These are phyloP conservation scores for Clavispora vitiphila DNA, from an alignment of 805 yeast genomes.

Conservation along the genomic window DNA sequence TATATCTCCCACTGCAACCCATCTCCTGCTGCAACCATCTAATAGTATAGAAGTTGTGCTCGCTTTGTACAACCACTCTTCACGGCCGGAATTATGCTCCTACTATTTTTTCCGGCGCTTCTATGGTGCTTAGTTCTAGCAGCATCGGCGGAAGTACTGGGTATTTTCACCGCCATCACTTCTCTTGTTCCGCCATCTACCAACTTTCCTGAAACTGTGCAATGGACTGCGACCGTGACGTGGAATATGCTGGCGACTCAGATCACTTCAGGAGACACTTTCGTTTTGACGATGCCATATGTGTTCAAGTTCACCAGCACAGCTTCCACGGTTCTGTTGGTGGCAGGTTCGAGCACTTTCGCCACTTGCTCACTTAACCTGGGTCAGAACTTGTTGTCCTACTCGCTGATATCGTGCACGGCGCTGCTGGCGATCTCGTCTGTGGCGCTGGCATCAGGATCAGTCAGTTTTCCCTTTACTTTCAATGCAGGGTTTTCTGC, in stretches of 20 bases:
- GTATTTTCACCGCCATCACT: conserved; percentile 10
- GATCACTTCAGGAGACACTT: conserved; percentile 23
- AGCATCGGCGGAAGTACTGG: conserved; percentile 2
- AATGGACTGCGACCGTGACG: conserved; percentile 17
- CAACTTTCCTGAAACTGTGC: conserved; percentile 1
- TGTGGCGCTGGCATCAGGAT: conserved; percentile 15
- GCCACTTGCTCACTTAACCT: conserved; percentile 20
- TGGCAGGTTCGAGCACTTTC: conserved; percentile 7
- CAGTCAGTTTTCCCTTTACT: conserved; percentile 17
- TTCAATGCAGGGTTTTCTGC: conserved; percentile 13
- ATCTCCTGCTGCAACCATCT: too few species aligned
- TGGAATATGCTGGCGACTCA: conserved; percentile 17
- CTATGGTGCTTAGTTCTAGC: conserved; percentile 1
- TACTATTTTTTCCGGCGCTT: conserved; percentile 1
- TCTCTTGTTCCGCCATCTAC: conserved; percentile 2
- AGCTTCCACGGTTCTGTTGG: conserved; percentile 7
- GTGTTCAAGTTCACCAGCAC: conserved; percentile 18
- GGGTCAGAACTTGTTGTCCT: conserved; percentile 14
- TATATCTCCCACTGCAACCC: too few species aligned
- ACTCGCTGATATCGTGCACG: conserved; percentile 17
- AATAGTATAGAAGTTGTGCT: too few species aligned
- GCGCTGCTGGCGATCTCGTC: conserved; percentile 11
- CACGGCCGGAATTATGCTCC: background rate
- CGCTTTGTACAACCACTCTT: too few species aligned
- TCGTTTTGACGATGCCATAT: conserved; percentile 22